Base-by-base conservation (phyloP, 306 rosid genomes). In the Inga oerstediana region DNA sequence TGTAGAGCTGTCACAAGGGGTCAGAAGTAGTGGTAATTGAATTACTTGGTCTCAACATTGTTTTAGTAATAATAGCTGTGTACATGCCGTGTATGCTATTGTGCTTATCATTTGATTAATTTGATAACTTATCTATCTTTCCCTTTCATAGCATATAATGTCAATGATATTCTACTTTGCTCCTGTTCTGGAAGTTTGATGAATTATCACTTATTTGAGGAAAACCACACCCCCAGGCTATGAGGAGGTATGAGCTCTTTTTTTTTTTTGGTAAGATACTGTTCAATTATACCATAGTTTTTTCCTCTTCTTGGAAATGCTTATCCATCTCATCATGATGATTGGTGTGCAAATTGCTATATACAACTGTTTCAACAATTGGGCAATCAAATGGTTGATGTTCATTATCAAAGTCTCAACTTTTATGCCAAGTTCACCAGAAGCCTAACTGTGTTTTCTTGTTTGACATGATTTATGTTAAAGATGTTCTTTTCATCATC, bases 181-280 rank as follows among this genome's bases (percentile, higher is more conserved):
- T 81, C 69, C 77, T 76, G 67, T 80, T 81, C 68, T 87, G 79
- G 81, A 97, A 96, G 99, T 89, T 94, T 81, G 94, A 92, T 43
- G 89, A 90, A 20, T 65, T 87, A 80, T 87, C 97, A 62, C 84
- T 96, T 35, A 94, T 92, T 34, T 96, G 99, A 97, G 99, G 98
- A 81, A 94, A 96, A 77, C 97, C 97, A 19, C 93, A 98, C 68
- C 99, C 68, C 85, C 94, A 81, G 94, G 86, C 58, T 82, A 87
- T 89, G 90, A 84, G 84, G 98, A 94, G 97, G 98, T 72, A 72
- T 83, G 27, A 27, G 27, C 27, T 27, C 27, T 27, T 27, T 27
- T 27, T 27, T 27, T 27, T 27, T 27, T 27, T 27, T 27, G 88
- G 22, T 49, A 73, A 62, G 58, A 52, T 79, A 6, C 37, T 71